Base-by-base conservation (phyloP, 1,139 yeast species). In the Petasospora rhodanensis region DNA sequence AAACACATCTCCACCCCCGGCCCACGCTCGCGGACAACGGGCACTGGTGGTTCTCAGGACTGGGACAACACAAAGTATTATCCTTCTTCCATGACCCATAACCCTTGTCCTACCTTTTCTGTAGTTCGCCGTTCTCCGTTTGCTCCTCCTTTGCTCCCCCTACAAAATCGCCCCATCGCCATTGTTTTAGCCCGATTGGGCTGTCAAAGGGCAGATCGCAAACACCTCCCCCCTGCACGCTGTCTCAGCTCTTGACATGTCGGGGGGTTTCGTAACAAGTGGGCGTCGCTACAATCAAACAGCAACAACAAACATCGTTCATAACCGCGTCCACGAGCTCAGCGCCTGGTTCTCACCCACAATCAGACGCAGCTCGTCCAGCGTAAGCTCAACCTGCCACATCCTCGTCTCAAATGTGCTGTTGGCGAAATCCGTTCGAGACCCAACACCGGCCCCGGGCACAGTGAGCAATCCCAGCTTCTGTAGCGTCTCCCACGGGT, bases 401-500 rank as follows among this genome's bases (percentile, higher is more conserved):
- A 68, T 64, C 37, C 61, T 62, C 19, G 62, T 66, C 33, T 70
- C 76, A 32, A 39, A 43, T 0, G 49, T 34, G 22, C 39, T 68
- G 20, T 68, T 54, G 34, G 55, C 59, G 32, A 56, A 54, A 36
- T 59, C 65, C 14, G 25, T 35, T 18, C 29, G 27, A 14, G n/a
- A n/a, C n/a, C 29, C 28, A 1, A 18, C 18, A 5, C 30, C 30
- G 4, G 35, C 11, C 5, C 40, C 34, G 4, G 56, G 55, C 6
- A 38, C 19, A 1, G 47, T 45, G 9, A 54, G 28, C 7, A 52
- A 28, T 2, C 50, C 49, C 7, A 39, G 22, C 14, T 59, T 63
- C 54, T 63, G 66, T 14, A 73, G 44, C 1, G 58, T 49, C 35
- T 73, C 76, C 85, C 85, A 78, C 36, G 76, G 65, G 34, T 67